Evolutionary conservation across 345 rosid genomes (phyloP).

Genomic region (Populus tremula): DNA sequence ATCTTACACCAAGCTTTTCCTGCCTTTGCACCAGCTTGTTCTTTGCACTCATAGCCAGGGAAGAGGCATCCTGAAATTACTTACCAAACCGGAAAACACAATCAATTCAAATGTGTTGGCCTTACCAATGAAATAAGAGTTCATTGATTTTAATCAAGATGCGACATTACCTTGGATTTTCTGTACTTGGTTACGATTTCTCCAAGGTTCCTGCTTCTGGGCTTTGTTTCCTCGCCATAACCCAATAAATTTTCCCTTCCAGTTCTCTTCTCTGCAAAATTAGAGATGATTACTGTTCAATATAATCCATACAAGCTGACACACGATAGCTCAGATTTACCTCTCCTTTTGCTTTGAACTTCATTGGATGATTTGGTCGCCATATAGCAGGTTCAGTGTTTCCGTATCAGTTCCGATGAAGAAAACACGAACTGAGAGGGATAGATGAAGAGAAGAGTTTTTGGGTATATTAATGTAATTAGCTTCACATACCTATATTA

Average conservation of each 20-base stretch:
- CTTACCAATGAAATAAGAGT: too few species aligned
- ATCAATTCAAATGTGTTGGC: background rate
- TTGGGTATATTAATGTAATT: too few species aligned
- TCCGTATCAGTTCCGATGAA: background rate
- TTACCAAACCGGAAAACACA: background rate
- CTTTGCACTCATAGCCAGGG: conserved; percentile 3
- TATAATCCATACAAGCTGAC: background rate
- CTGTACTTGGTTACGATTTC: background rate
- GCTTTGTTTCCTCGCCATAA: background rate
- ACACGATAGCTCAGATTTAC: background rate
- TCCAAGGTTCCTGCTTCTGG: background rate
- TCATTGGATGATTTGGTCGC: background rate
- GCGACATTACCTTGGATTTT: background rate
- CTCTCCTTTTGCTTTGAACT: background rate
- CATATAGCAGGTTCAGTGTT: background rate
- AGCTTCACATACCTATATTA: background rate
- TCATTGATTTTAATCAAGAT: background rate
- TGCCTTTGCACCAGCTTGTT: conserved; percentile 10
- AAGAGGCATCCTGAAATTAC: background rate
- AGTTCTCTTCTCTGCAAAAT: background rate
- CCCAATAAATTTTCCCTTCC: background rate
- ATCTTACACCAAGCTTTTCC: conserved; percentile 10
- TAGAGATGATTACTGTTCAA: background rate
- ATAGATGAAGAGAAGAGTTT: background rate
- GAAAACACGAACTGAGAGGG: background rate